Base-by-base conservation (phyloP, 306 rosid species). In the Herpetospermum pedunculosum region DNA sequence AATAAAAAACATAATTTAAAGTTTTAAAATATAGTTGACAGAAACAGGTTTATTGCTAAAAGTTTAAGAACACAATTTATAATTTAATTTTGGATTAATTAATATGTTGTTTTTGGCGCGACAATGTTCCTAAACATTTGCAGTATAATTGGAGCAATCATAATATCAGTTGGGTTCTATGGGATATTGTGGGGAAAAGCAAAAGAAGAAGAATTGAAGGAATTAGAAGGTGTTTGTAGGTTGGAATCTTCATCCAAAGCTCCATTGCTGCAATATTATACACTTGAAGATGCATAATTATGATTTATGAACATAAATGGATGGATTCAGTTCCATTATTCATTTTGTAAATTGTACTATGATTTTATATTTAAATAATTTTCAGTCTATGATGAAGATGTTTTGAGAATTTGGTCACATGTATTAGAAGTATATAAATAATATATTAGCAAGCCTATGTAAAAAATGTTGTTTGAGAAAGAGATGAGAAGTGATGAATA, bases 171-270 rank as follows among this genome's bases (percentile, higher is more conserved):
- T 57, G 97, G 98, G 25, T 89, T 93, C 82, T 90, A 90, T 82
- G 80, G 87, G 48, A 92, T 93, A 41, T 70, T 93, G 78, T 90
- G 97, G 97, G 96, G 89, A 8, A 93, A 93, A 76, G 83, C 89
- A 79, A 91, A 86, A 68, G 98, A 93, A 40, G 80, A 63, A 58
- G 79, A 63, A 75, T 46, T n/a, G 6, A 75, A 72, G 62, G 86
- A 75, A 38, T 78, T 76, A 57, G 84, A 40, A 4, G 62, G 2
- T n/a, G 43, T 11, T 11, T 8, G 47, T 35, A 21, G 3, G 8
- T 63, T 63, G 29, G 70, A 13, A 65, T 40, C 49, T 65, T 65
- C 50, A 37, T 21, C 72, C 21, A 19, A 41, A 38, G 72, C 72
- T 65, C 72, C 72, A 21, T 38, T 65, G 72, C 12, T 65, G 15